Conservation (phyloP, 257 asterid genomes). For the Leonotis leonurus region DNA sequence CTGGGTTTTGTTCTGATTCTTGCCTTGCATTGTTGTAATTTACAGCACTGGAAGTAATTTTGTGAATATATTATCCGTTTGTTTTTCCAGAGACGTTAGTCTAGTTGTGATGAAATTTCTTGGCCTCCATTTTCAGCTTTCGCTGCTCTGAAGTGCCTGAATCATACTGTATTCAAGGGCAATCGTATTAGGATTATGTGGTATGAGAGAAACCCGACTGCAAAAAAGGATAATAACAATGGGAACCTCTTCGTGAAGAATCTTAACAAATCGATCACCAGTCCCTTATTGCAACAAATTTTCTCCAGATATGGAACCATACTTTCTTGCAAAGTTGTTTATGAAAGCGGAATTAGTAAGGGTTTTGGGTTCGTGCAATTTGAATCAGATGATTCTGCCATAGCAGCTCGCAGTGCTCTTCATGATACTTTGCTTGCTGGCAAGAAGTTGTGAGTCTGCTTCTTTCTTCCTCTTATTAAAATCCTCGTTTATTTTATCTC, state of each 20-base stretch:
- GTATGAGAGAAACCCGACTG: constrained; percentile 35
- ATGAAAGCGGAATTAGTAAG: constrained; percentile 36
- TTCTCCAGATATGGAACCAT: constrained; percentile 39
- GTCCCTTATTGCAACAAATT: constrained; percentile 25
- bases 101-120: not conserved
- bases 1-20: too few relatives aligned
- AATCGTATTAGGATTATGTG: constrained; percentile 48
- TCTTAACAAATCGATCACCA: constrained; percentile 33
- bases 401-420: constrained; percentile 33
- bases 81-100: too few relatives aligned
- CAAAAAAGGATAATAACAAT: constrained; percentile 21
- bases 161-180: constrained; percentile 39
- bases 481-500: too few relatives aligned
- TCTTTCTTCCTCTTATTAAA: too few relatives aligned
- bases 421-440: constrained; percentile 36
- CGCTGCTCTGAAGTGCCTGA: constrained; percentile 32
- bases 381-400: constrained; percentile 40
- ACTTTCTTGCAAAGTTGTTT: constrained; percentile 55
- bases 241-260: constrained; percentile 57
- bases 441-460: constrained; percentile 41
- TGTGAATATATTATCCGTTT: too few relatives aligned
- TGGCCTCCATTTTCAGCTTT: constrained; percentile 29
- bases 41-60: too few relatives aligned
- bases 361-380: constrained; percentile 63
- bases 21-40: not conserved